phyloP scores from a whole-genome alignment of 768 basidiomycete genomes.

The Russula earlei region DNA sequence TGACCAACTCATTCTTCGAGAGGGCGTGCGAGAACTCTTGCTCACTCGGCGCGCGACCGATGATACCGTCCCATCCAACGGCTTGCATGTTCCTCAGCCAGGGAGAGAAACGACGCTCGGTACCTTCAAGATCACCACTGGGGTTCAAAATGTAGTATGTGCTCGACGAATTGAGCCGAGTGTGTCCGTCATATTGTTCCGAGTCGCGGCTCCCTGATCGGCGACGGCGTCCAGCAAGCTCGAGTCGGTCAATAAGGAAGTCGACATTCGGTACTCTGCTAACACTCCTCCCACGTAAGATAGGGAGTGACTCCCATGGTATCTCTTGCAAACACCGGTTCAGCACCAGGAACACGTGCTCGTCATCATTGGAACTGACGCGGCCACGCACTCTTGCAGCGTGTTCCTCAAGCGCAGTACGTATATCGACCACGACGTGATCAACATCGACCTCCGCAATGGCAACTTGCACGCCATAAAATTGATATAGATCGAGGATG shows the following conservation, averaged over 20 bases:
- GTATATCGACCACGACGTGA: constrained; percentile 81
- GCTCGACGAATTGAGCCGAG: constrained; percentile 52
- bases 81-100: constrained; percentile 67
- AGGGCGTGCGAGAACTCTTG: constrained; percentile 74
- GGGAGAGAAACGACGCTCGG: constrained; percentile 71
- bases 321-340: constrained; percentile 84
- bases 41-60: constrained; percentile 70
- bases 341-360: constrained; percentile 80
- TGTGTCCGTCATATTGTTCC: constrained; percentile 33
- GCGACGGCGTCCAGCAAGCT: constrained; percentile 39
- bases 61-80: constrained; percentile 77
- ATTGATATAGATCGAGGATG: constrained; percentile 87
- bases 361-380: constrained; percentile 32
- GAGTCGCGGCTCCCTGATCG: constrained; percentile 27
- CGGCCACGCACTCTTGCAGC: constrained; percentile 31
- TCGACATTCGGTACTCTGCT: constrained; percentile 88
- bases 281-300: constrained; percentile 73
- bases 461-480: constrained; percentile 82
- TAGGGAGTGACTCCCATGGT: constrained; percentile 94
- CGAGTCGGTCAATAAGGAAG: constrained; percentile 78
- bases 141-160: constrained; percentile 87
- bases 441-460: constrained; percentile 88
- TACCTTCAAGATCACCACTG: constrained; percentile 78
- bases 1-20: constrained; percentile 68
- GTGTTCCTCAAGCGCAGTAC: constrained; percentile 67